phyloP scores from a whole-genome alignment of 1,284 basidiomycete genomes.

The Ustilago hordei region DNA sequence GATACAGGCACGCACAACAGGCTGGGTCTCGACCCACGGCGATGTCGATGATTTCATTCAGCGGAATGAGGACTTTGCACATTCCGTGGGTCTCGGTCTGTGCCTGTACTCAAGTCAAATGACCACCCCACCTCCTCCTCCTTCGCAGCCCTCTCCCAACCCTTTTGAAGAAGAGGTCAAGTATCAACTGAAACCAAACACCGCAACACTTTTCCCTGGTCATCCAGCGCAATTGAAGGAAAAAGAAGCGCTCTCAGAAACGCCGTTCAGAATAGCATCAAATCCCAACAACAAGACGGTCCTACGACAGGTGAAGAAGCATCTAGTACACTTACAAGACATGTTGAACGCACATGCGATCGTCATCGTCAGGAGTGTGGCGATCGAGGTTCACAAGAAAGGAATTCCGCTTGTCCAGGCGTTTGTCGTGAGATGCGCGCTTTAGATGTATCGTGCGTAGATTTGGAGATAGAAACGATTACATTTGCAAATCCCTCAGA shows the following conservation, averaged over 20 bases:
- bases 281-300: conserved; percentile 34
- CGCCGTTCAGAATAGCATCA: conserved; percentile 17
- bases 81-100: too few relatives aligned
- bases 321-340: conserved; percentile 48
- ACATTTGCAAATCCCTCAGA: too few relatives aligned
- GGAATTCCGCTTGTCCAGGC: conserved; percentile 29
- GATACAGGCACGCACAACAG: too few relatives aligned
- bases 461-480: background rate
- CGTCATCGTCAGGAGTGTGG: conserved; percentile 48
- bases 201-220: background rate
- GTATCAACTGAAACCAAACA: conserved; percentile 15
- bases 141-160: background rate
- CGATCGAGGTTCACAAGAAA: conserved; percentile 37
- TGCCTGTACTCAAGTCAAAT: too few relatives aligned
- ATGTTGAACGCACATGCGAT: conserved; percentile 57
- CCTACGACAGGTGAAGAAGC: conserved; percentile 48
- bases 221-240: background rate
- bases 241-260: conserved; percentile 21
- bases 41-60: too few relatives aligned
- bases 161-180: background rate
- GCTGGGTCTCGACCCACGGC: too few relatives aligned
- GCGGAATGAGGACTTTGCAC: too few relatives aligned
- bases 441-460: conserved; percentile 8
- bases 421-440: conserved; percentile 22
- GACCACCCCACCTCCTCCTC: background rate